Percentiles rank a stretch among this genome's conserved stretches.
phyloP scores from a whole-genome alignment of 495 filamentous ascomycete genomes.

The Aspergillus heteromorphus region DNA sequence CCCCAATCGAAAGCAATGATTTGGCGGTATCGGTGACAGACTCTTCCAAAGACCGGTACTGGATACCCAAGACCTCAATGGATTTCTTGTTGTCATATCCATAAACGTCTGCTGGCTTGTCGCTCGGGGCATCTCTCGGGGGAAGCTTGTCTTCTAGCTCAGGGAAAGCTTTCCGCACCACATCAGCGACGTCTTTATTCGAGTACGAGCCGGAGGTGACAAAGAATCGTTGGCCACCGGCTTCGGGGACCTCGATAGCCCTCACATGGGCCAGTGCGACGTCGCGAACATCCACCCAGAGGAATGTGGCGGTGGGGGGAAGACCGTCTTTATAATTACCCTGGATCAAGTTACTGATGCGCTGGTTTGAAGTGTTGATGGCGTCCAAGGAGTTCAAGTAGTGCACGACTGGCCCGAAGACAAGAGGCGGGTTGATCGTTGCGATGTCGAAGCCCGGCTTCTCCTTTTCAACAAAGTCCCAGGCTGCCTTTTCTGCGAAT shows the following conservation, averaged over 20 bases:
- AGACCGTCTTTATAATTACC: slow-evolving; percentile 62
- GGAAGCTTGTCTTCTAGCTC: slow-evolving; percentile 58
- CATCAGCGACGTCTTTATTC: slow-evolving; percentile 60
- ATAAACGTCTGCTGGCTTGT: slow-evolving; percentile 35
- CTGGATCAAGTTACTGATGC: slow-evolving; percentile 48
- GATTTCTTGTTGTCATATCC: slow-evolving; percentile 50
- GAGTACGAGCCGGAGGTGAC: slow-evolving; percentile 56
- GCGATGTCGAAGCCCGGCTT: slow-evolving; percentile 72
- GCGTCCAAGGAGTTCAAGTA: slow-evolving; percentile 60
- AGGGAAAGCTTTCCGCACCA: slow-evolving; percentile 60
- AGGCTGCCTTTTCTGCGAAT: slow-evolving; percentile 65
- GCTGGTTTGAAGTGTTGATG: slow-evolving; percentile 65
- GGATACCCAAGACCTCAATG: slow-evolving; percentile 52
- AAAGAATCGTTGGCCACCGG: slow-evolving; percentile 68
- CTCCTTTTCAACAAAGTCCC: slow-evolving; percentile 75
- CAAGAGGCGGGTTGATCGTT: slow-evolving; percentile 68
- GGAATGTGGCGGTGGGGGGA: slow-evolving; percentile 48
- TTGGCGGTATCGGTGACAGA: slow-evolving; percentile 53
- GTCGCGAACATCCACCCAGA: slow-evolving; percentile 68
- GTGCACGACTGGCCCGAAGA: slow-evolving; percentile 64
- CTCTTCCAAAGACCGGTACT: slow-evolving; percentile 50
- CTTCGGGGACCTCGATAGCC: slow-evolving; percentile 62
- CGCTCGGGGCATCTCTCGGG: slow-evolving; percentile 36
- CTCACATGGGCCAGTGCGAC: slow-evolving; percentile 66
- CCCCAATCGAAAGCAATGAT: slow-evolving; percentile 46